Base-by-base conservation (phyloP, 352 stramenopile species). In the Pythium volutum region DNA sequence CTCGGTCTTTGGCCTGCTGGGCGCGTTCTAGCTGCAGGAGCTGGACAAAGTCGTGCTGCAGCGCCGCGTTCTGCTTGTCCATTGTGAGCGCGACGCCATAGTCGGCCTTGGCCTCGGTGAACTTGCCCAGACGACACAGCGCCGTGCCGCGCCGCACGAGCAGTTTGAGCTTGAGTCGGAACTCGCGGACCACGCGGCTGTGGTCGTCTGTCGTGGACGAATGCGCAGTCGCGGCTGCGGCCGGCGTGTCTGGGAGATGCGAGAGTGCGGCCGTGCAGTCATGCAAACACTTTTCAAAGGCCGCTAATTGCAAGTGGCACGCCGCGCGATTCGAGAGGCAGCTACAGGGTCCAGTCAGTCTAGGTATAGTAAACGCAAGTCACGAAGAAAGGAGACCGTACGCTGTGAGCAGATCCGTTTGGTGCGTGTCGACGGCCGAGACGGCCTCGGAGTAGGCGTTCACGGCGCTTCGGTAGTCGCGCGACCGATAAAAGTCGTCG, bases 401-500 rank as follows among this genome's bases (percentile, higher is more conserved):
- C 18, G 74, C 77, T 12, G 74, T 71, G 14, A 76, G 59, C 12
- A 88, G 51, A 16, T 83, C 77, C 6, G 46, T 79, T 20, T 84
- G 67, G 39, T 77, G 50, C 3, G 62, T 63, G 0, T 67, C 2
- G 6, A 62, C 67, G 11, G 78, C 59, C 4, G 64, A 63, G 46
- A 91, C 66, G 25, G 82, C 76, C 47, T 94, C 84, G 12, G 63
- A 68, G 59, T 91, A 94, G 2, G 80, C 84, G 48, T 89, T 92
- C 9, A 72, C 69, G 9, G 84, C 84, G 60, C 84, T 88, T 0
- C 67, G 69, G 47, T 77, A 91, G 58, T 94, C 84, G 11, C 67
- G 81, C 2, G 76, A 75, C 31, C 77, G 79, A 38, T 87, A 92
- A 58, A 92, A 94, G 41, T 92, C 84, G 64, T 92, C 84, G n/a